A percentile compares a stretch with the other conserved stretches of the same genome.
These are phyloP conservation scores for Lactarius vividus DNA, from an alignment of 768 basidiomycete species.

Conservation along the genomic window DNA sequence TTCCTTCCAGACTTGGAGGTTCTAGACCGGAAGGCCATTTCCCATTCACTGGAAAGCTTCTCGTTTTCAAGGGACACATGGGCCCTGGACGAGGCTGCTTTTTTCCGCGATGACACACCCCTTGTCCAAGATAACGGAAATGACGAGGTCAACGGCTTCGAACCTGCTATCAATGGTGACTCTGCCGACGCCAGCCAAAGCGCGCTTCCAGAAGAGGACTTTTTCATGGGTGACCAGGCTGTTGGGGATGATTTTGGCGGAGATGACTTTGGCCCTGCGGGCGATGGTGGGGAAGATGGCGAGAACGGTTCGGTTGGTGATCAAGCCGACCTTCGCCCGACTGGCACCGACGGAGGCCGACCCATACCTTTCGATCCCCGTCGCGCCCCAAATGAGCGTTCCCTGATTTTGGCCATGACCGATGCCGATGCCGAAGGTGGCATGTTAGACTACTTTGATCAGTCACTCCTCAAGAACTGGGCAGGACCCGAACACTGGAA, in stretches of 20 bases:
- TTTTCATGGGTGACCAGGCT: constrained; percentile 63
- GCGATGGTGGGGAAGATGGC: constrained; percentile 36
- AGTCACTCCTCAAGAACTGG: constrained; percentile 88
- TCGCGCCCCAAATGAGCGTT: constrained; percentile 67
- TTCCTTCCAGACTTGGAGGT: constrained; percentile 70
- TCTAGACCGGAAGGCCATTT: constrained; percentile 70
- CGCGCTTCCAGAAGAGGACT: constrained; percentile 51
- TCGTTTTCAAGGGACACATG: constrained; percentile 72
- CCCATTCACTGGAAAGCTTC: constrained; percentile 77
- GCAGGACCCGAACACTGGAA: constrained; percentile 99
- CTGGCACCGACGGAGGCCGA: constrained; percentile 49
- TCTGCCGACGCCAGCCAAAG: constrained; percentile 40
- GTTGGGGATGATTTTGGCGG: constrained; percentile 47
- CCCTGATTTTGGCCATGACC: constrained; percentile 84
- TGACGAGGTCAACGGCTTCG: constrained; percentile 37
- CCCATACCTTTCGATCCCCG: constrained; percentile 86
- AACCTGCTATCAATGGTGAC: constrained; percentile 38
- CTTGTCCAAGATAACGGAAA: constrained; percentile 43
- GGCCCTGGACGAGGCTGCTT: constrained; percentile 58
- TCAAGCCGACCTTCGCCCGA: constrained; percentile 41
- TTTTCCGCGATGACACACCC: constrained; percentile 55
- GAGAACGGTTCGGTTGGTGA: constrained; percentile 41
- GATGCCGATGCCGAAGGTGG: constrained; percentile 59
- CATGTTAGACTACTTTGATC: constrained; percentile 89
- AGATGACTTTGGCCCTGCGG: constrained; percentile 28